phyloP scores from a whole-genome alignment of 2,329 filamentous ascomycete genomes.

The Ophiognomonia clavigignenti-juglandacearum region DNA sequence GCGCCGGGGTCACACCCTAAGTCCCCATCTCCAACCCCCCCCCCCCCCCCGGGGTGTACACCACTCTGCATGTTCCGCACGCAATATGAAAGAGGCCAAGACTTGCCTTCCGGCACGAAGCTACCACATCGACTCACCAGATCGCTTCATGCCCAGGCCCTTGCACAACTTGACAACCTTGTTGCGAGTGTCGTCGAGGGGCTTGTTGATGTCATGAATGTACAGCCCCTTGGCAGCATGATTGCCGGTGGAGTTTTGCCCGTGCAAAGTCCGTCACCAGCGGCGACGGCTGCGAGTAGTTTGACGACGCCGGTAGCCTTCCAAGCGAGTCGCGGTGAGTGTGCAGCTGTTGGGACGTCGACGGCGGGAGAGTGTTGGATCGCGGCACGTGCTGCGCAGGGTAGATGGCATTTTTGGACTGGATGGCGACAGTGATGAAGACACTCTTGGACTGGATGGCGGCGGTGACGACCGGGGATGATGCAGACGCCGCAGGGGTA shows the following conservation, averaged over 20 bases:
- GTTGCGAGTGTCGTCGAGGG: conserved; percentile 39
- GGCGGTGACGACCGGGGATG: conserved; percentile 41
- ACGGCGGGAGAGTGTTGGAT: neutral
- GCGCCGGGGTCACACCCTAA: too few species aligned
- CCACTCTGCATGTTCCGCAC: too few species aligned
- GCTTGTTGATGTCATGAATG: conserved; percentile 42
- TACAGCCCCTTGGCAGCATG: conserved; percentile 34
- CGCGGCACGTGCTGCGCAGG: neutral
- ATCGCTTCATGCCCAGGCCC: conserved; percentile 28
- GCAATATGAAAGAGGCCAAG: too few species aligned
- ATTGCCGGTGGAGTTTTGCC: conserved; percentile 26
- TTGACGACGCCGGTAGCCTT: conserved; percentile 49
- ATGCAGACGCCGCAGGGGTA: conserved; percentile 40
- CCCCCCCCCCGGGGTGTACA: too few species aligned
- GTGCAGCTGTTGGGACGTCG: conserved; percentile 5
- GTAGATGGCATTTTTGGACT: conserved; percentile 8
- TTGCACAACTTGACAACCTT: conserved; percentile 33
- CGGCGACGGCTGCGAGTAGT: conserved; percentile 55
- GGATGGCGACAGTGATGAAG: conserved; percentile 28
- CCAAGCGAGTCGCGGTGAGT: conserved; percentile 5
- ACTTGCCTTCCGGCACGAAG: too few species aligned
- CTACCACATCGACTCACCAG: too few species aligned
- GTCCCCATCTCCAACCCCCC: too few species aligned
- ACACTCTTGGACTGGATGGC: conserved; percentile 44
- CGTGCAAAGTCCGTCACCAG: conserved; percentile 29